Evolutionary conservation across 2,329 filamentous ascomycete species (phyloP), one percentile per base, ranked within the genome.

Genomic region (Tolypocladium tropicale): DNA sequence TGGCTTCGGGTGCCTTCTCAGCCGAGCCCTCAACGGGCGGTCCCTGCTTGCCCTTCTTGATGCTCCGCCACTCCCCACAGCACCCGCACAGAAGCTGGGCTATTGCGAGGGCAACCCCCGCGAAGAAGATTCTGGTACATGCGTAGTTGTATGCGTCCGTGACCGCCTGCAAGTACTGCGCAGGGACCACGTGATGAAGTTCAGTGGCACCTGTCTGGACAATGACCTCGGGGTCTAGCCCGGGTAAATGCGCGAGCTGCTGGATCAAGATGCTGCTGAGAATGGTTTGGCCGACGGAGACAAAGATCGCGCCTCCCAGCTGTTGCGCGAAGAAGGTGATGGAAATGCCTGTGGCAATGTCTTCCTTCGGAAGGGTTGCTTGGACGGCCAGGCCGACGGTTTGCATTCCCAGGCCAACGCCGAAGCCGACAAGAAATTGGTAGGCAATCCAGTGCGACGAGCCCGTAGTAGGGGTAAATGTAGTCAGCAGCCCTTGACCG

Each of bases 31-130:
- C 34, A 7, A 12, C 50, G 33, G 54, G 53, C 10, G 55, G 49
- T 4, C 53, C 56, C 34, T 54, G 58, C 58, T 64, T 63, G 5
- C 32, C 55, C 63, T 80, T 82, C 74, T 88, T 88, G 64, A 89
- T 83, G 60, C 74, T 84, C 66, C 75, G 82, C 86, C 86, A 89
- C 67, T 88, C 79, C 61, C 89, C 78, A 25, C 77, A 77, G 2
- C 80, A 63, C 0, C 81, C 77, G 9, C 79, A 82, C 11, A 85
- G n/a, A 7, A 88, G 72, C 12, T 80, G 79, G 2, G 80, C 64
- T 6, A 77, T 69, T 0, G 78, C 75, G 58, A 86, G 70, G 0
- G 79, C 85, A 53, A 85, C 72, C 4, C 77, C 77, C 1, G 84
- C 80, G 56, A 86, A 78, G 65, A 87, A 90, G 4, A 84, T 82